Percentiles rank a stretch among this genome's conserved stretches.
Evolutionary conservation across 1,139 yeast genomes (phyloP).

Genomic region (Kodamaea anthophila): DNA sequence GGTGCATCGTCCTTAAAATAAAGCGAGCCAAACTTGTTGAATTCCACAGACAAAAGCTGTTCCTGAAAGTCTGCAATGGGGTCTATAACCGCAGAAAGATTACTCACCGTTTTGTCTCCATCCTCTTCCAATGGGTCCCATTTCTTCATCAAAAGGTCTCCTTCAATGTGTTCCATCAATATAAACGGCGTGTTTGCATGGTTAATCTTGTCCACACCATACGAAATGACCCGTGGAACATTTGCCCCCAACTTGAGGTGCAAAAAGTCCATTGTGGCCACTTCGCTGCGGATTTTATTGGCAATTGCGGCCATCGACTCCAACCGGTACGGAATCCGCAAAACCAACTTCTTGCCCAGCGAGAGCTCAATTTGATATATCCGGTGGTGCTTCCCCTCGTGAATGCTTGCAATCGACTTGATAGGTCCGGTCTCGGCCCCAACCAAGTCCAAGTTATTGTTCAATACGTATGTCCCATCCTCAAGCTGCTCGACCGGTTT

Average conservation of each 20-base stretch:
- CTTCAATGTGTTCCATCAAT: conserved; percentile 71
- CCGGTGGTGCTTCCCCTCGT: conserved; percentile 92
- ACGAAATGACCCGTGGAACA: conserved; percentile 74
- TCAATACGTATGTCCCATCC: conserved; percentile 39
- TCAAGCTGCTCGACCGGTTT: conserved; percentile 32
- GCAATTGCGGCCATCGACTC: conserved; percentile 58
- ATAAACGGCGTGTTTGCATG: conserved; percentile 68
- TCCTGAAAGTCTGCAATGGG: conserved; percentile 60
- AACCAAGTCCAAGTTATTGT: conserved; percentile 38
- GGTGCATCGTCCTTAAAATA: conserved; percentile 64
- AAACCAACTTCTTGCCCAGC: conserved; percentile 56
- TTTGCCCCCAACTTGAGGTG: conserved; percentile 44
- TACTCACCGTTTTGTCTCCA: conserved; percentile 31
- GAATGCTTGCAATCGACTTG: conserved; percentile 74
- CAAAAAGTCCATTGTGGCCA: conserved; percentile 85
- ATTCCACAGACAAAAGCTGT: conserved; percentile 44
- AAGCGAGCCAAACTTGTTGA: conserved; percentile 74
- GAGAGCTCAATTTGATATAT: conserved; percentile 66
- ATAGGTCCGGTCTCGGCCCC: conserved; percentile 36
- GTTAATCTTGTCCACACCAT: conserved; percentile 58
- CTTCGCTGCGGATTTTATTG: conserved; percentile 77
- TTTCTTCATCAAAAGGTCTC: conserved; percentile 74
- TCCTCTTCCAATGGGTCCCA: conserved; percentile 76
- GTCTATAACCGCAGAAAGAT: conserved; percentile 50
- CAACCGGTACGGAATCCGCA: conserved; percentile 80